These are phyloP conservation scores for Capsaspora owczarzaki DNA, from an alignment of 78 protist genomes.

Conservation along the genomic window DNA sequence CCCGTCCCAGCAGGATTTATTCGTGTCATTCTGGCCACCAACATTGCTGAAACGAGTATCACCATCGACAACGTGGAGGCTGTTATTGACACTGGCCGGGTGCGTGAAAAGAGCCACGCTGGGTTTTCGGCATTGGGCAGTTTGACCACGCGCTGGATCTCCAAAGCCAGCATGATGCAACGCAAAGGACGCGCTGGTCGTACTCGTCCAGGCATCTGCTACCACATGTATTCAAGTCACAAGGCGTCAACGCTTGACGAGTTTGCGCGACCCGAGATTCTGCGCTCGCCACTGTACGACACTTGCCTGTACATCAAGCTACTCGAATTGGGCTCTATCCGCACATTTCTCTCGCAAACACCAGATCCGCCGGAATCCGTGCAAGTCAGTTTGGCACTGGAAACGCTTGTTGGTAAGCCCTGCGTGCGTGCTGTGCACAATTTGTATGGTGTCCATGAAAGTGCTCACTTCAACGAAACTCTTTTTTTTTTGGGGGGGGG, in stretches of 20 bases:
- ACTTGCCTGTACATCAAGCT: slow-evolving; percentile 76
- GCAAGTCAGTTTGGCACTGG: slow-evolving; percentile 21
- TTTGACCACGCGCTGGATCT: slow-evolving; percentile 72
- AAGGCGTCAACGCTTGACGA: slow-evolving; percentile 51
- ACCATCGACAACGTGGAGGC: slow-evolving; percentile 90
- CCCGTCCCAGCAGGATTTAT: no score
- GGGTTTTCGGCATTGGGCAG: not conserved
- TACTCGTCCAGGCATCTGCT: slow-evolving; percentile 87
- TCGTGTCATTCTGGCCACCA: slow-evolving; percentile 95
- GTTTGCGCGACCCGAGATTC: slow-evolving; percentile 15
- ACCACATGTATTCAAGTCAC: slow-evolving; percentile 74
- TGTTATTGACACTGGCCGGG: slow-evolving; percentile 40
- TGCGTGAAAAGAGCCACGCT: slow-evolving; percentile 23
- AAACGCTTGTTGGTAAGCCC: not conserved
- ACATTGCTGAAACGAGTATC: slow-evolving; percentile 98
- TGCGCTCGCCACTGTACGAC: slow-evolving; percentile 12
- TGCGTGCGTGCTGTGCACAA: slow-evolving; percentile 31
- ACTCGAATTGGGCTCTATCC: slow-evolving; percentile 36
- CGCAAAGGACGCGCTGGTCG: slow-evolving; percentile 91
- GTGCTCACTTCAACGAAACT: slow-evolving; percentile 49
- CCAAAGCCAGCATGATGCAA: slow-evolving; percentile 59
- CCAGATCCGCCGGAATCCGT: slow-evolving; percentile 24
- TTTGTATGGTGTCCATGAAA: slow-evolving; percentile 26
- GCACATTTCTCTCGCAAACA: slow-evolving; percentile 10
- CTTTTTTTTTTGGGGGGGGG: slow-evolving; percentile 24